Conservation (phyloP, 306 rosid genomes). For the Cucurbita maxima region DNA sequence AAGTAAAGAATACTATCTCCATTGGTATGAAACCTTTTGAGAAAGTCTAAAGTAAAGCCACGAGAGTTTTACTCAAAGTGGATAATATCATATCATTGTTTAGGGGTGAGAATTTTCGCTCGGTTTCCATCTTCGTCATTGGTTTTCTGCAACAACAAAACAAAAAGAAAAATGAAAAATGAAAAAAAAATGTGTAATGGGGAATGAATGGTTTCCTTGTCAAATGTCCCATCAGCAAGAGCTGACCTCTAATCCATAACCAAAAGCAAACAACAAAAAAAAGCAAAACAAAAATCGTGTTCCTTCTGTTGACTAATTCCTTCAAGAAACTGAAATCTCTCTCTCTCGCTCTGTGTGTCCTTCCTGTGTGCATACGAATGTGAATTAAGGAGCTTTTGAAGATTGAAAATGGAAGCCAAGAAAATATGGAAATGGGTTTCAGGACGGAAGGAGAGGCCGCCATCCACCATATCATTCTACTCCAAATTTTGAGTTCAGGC, state of each 20-base stretch:
- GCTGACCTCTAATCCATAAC: neutral
- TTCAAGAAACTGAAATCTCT: neutral
- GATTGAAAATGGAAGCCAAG: neutral
- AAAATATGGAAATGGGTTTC: neutral
- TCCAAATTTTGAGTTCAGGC: neutral
- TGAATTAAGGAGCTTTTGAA: neutral
- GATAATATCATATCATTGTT: too few species aligned
- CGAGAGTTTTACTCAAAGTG: too few species aligned
- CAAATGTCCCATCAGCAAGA: neutral
- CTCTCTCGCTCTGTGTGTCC: neutral
- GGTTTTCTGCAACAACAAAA: too few species aligned
- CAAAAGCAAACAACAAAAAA: neutral
- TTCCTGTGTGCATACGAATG: neutral
- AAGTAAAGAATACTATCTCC: too few species aligned
- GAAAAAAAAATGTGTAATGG: too few species aligned
- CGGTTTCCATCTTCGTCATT: too few species aligned
- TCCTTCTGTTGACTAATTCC: neutral
- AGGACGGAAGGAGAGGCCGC: neutral
- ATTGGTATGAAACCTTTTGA: too few species aligned
- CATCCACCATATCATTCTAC: neutral
- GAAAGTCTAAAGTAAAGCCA: too few species aligned
- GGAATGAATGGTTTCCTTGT: neutral
- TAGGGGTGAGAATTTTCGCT: too few species aligned
- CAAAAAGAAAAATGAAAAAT: too few species aligned
- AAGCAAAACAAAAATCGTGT: neutral